Base-by-base conservation (phyloP, 1,284 basidiomycete genomes). In the Stereum hirsutum region DNA sequence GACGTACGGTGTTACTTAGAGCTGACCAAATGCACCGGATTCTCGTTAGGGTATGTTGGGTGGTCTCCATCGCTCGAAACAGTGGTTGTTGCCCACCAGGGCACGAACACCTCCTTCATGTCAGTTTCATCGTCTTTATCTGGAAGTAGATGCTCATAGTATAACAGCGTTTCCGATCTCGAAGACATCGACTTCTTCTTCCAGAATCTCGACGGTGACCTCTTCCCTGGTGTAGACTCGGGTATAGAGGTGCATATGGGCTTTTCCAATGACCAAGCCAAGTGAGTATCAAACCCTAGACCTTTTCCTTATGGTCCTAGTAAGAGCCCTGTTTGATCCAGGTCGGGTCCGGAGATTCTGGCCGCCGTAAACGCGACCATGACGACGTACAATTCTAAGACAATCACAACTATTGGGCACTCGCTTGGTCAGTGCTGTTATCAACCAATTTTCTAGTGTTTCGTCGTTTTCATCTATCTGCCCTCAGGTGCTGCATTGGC, bases 171-270 rank as follows among this genome's bases (percentile, higher is more conserved):
- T 23, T 51, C 78, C 1, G 40, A 74, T 5, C 42, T 84, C 24
- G 80, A 74, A 0, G 79, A 87, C 52, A 61, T 56, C 0, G 63
- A 78, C 42, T 57, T 78, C 49, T 50, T 65, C 47, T 51, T 72
- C 32, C 53, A 48, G 2, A 52, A 45, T 1, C 58, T 72, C 27
- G 63, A 74, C 49, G 40, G 69, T 0, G n/a, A n/a, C 57, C 60
- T 81, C 10, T 86, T 85, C 63, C 79, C 79, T 6, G 75, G 75
- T 0, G 41, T 81, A 27, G 55, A 65, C 28, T 59, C 65, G 0
- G 52, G 55, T 6, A 65, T 83, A 20, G 39, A 68, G 48, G 76
- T 73, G 0, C 81, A 86, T 55, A 54, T 54, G 10, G 80, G 81
- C 14, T 86, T 84, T 57, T 61, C 54, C 1, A 55, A 65, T 12